A percentile compares a stretch with the other conserved stretches of the same genome.
Conservation (phyloP, 495 filamentous ascomycete species). For the Emericellopsis terricola region DNA sequence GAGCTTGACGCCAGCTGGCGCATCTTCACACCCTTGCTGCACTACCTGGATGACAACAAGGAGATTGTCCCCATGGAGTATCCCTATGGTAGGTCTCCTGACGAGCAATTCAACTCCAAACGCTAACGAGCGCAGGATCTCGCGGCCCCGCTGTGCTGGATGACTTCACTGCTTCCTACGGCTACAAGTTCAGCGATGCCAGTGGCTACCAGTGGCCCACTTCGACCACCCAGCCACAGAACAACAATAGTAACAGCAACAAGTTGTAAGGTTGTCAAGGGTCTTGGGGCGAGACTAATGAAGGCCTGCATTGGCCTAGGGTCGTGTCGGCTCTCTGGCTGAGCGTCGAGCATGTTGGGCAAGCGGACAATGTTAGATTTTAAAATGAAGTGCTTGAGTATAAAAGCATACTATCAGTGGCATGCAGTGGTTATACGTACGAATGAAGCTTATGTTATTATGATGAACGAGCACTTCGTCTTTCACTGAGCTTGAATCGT, state of each 20-base stretch:
- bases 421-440: no score
- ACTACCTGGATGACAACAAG: constrained; percentile 97
- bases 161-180: constrained; percentile 94
- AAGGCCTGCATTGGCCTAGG: no score
- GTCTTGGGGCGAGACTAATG: no score
- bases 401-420: no score
- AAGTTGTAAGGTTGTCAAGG: constrained; percentile 58
- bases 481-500: no score
- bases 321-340: no score
- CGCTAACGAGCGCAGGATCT: constrained; percentile 42
- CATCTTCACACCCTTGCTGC: constrained; percentile 91
- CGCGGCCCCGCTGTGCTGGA: constrained; percentile 92
- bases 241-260: no score
- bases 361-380: no score
- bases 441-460: no score
- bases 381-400: no score
- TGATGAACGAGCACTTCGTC: no score
- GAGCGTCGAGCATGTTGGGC: no score
- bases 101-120: not conserved
- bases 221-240: constrained; percentile 30
- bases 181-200: constrained; percentile 97
- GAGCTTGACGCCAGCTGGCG: constrained; percentile 97
- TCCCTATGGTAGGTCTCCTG: constrained; percentile 69
- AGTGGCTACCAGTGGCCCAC: constrained; percentile 91
- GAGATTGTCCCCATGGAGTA: constrained; percentile 99